Conservation (phyloP, 179 eudicot genomes). For the Spergularia azorica region DNA sequence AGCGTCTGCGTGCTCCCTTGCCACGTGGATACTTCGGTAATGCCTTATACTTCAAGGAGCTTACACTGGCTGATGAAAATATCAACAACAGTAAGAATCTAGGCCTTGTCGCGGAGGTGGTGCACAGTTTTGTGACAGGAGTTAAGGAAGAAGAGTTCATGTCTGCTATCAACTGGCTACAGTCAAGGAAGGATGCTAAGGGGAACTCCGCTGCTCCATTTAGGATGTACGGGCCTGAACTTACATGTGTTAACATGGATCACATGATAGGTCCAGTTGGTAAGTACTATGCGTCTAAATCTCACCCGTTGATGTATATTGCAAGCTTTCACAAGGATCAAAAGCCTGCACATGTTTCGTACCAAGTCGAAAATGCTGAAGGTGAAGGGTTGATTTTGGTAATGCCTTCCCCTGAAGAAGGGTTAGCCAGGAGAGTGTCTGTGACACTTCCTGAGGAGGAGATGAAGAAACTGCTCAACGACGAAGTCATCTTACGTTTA, state of each 20-base stretch:
- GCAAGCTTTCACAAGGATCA: slow-evolving; percentile 44
- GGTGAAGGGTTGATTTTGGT: slow-evolving; percentile 62
- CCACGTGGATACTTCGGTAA: slow-evolving; percentile 60
- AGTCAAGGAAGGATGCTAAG: slow-evolving; percentile 34
- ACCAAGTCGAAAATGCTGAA: slow-evolving; percentile 38
- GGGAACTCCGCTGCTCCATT: slow-evolving; percentile 31
- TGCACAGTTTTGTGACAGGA: slow-evolving; percentile 38
- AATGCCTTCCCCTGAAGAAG: slow-evolving; percentile 58
- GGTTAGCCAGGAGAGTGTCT: slow-evolving; percentile 47
- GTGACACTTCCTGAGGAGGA: slow-evolving; percentile 46
- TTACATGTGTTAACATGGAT: slow-evolving; percentile 54
- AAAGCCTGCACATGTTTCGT: slow-evolving; percentile 62
- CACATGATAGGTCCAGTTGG: slow-evolving; percentile 33
- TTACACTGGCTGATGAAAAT: slow-evolving; percentile 17
- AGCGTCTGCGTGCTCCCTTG: slow-evolving; percentile 30
- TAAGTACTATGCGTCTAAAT: background rate
- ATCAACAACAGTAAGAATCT: slow-evolving; percentile 18
- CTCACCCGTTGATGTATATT: slow-evolving; percentile 42
- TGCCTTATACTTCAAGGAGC: slow-evolving; percentile 41
- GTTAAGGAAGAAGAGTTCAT: slow-evolving; percentile 43
- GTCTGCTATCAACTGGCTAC: slow-evolving; percentile 38
- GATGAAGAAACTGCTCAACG: slow-evolving; percentile 35
- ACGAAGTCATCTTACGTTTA: slow-evolving; percentile 38
- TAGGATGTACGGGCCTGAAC: slow-evolving; percentile 50
- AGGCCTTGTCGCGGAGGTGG: slow-evolving; percentile 25